A percentile compares a stretch with the other conserved stretches of the same genome.
Evolutionary conservation across 768 basidiomycete species (phyloP).

Genomic region (Auriscalpium vulgare): DNA sequence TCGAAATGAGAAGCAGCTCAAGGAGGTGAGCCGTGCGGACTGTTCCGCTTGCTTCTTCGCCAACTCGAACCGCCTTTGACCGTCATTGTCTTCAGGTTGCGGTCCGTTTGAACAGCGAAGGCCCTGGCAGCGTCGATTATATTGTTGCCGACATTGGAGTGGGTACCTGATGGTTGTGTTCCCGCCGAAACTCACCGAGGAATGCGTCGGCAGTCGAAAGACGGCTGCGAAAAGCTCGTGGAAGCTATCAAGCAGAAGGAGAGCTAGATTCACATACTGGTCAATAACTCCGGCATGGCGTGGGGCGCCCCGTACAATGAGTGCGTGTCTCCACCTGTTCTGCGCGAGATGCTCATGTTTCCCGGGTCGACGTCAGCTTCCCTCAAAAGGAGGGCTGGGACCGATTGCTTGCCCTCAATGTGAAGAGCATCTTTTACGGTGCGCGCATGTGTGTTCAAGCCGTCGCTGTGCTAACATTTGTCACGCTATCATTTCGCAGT

Average conservation of each 20-base stretch:
- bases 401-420: slow-evolving; percentile 72
- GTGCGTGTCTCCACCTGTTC: slow-evolving; percentile 11
- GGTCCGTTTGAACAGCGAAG: slow-evolving; percentile 51
- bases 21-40: slow-evolving; percentile 39
- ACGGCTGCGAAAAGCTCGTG: slow-evolving; percentile 70
- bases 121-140: slow-evolving; percentile 59
- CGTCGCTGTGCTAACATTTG: too few relatives aligned
- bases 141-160: slow-evolving; percentile 70
- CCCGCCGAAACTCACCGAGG: not conserved
- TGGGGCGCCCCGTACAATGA: slow-evolving; percentile 69
- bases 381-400: slow-evolving; percentile 87
- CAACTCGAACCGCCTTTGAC: slow-evolving; percentile 27
- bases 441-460: slow-evolving; percentile 12
- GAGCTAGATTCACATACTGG: slow-evolving; percentile 67
- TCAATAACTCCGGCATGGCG: slow-evolving; percentile 77
- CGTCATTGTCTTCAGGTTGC: slow-evolving; percentile 20
- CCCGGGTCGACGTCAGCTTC: slow-evolving; percentile 27
- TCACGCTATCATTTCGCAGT: slow-evolving; percentile 25
- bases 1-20: slow-evolving; percentile 70
- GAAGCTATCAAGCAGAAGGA: slow-evolving; percentile 62
- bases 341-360: not conserved
- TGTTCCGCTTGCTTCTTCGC: not conserved
- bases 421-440: slow-evolving; percentile 83
- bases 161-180: slow-evolving; percentile 23
- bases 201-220: slow-evolving; percentile 44